Conservation (phyloP, 2,329 filamentous ascomycete species). For the Botrytis sinoallii region DNA sequence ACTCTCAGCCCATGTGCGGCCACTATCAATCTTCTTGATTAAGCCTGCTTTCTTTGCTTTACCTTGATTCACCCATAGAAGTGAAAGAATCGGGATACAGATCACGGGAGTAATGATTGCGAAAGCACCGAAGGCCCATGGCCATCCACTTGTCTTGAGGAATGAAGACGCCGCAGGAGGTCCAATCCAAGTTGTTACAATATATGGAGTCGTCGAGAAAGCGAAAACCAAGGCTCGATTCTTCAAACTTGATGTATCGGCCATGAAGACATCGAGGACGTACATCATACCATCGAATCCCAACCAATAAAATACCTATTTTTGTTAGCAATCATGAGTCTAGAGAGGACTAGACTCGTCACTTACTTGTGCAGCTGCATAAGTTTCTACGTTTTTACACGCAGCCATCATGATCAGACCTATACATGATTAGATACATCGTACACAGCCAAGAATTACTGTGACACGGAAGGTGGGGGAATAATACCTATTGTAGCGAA, state of each 20-base stretch:
- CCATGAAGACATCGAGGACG: slow-evolving; percentile 61
- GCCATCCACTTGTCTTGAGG: slow-evolving; percentile 54
- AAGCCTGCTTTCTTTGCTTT: slow-evolving; percentile 57
- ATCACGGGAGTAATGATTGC: slow-evolving; percentile 61
- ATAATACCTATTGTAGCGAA: slow-evolving; percentile 45
- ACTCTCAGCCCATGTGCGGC: slow-evolving; percentile 47
- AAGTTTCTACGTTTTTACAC: slow-evolving; percentile 57
- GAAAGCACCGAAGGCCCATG: slow-evolving; percentile 68
- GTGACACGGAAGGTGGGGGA: background rate
- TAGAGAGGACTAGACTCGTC: slow-evolving; percentile 50
- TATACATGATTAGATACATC: slow-evolving; percentile 35
- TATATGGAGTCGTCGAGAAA: slow-evolving; percentile 60
- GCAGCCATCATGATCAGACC: slow-evolving; percentile 64
- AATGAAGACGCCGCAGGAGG: slow-evolving; percentile 55
- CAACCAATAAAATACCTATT: slow-evolving; percentile 33
- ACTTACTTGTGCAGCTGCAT: slow-evolving; percentile 58
- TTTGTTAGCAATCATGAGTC: background rate
- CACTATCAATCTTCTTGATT: slow-evolving; percentile 42
- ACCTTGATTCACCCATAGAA: slow-evolving; percentile 50
- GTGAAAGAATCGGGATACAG: slow-evolving; percentile 57
- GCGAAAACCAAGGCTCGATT: slow-evolving; percentile 56
- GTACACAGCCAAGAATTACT: background rate
- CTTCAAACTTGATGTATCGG: slow-evolving; percentile 62
- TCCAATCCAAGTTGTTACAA: slow-evolving; percentile 63
- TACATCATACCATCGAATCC: slow-evolving; percentile 48